Percentiles rank a stretch among this genome's conserved stretches.
These are phyloP conservation scores for Fusarium vanettenii DNA, from an alignment of 2,329 filamentous ascomycete genomes.

Conservation along the genomic window DNA sequence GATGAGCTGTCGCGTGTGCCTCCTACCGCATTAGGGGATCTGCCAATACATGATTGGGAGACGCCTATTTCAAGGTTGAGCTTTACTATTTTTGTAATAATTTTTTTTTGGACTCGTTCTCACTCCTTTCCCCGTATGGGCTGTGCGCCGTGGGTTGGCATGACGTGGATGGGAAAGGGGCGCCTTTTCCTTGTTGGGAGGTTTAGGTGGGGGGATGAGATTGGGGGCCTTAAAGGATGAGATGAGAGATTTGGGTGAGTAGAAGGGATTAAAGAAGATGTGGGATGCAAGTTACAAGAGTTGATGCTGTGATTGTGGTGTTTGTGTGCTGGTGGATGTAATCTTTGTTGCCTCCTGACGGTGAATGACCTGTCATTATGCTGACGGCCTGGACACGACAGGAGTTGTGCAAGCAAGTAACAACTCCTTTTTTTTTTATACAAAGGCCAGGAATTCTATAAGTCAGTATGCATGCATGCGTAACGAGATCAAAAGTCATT, in stretches of 20 bases:
- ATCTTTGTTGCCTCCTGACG: neutral
- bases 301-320: neutral
- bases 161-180: constrained; percentile 25
- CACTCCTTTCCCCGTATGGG: neutral
- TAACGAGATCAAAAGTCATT: neutral
- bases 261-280: neutral
- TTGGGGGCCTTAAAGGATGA: constrained; percentile 10
- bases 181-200: constrained; percentile 37
- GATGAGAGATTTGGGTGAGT: neutral
- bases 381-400: neutral
- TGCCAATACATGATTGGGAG: constrained; percentile 33
- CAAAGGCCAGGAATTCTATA: neutral
- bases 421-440: neutral
- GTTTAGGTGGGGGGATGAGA: constrained; percentile 28
- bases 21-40: constrained; percentile 34
- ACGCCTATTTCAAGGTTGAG: neutral
- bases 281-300: neutral
- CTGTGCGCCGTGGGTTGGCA: constrained; percentile 1
- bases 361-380: neutral
- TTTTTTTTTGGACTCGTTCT: constrained; percentile 3
- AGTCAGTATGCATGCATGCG: neutral
- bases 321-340: neutral
- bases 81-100: constrained; percentile 52
- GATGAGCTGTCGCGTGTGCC: neutral
- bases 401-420: neutral